Evolutionary conservation across 75 land plant genomes (phyloP).

Genomic region (Ceratopteris richardii): DNA sequence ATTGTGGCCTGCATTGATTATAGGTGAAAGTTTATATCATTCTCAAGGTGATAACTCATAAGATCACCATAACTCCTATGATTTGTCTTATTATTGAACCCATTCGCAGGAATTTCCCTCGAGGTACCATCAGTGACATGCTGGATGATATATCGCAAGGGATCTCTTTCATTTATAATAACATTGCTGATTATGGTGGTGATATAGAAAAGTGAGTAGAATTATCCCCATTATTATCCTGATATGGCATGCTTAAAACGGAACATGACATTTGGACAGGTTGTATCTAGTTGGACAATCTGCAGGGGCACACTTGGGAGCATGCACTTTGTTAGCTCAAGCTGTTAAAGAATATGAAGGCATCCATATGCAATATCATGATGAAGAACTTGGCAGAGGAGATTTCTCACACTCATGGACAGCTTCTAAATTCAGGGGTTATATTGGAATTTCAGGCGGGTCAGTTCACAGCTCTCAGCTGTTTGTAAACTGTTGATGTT

Average conservation of each 20-base stretch:
- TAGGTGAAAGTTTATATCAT: slow-evolving; percentile 43
- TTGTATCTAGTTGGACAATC: slow-evolving; percentile 92
- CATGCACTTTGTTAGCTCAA: slow-evolving; percentile 74
- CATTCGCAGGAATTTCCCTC: slow-evolving; percentile 83
- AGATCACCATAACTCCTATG: too few species aligned
- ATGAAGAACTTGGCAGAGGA: not conserved
- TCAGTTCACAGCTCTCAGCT: slow-evolving; percentile 13
- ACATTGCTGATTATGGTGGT: slow-evolving; percentile 71
- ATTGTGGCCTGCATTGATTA: slow-evolving; percentile 97
- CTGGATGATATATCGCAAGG: slow-evolving; percentile 76
- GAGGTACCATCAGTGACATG: slow-evolving; percentile 92
- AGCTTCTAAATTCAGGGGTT: slow-evolving; percentile 78
- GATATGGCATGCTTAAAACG: not conserved
- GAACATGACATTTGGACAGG: slow-evolving; percentile 21
- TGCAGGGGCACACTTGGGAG: slow-evolving; percentile 93
- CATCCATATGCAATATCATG: slow-evolving; percentile 16
- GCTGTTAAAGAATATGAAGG: slow-evolving; percentile 48
- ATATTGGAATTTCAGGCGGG: slow-evolving; percentile 94
- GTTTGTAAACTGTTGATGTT: not conserved
- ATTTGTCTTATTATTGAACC: too few species aligned
- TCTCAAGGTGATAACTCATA: too few species aligned
- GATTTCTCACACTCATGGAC: slow-evolving; percentile 43
- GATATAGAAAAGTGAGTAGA: slow-evolving; percentile 61
- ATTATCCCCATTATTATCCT: not conserved
- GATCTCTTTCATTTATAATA: slow-evolving; percentile 71